phyloP scores from a whole-genome alignment of 345 rosid species.

The Hirschfeldia incana region DNA sequence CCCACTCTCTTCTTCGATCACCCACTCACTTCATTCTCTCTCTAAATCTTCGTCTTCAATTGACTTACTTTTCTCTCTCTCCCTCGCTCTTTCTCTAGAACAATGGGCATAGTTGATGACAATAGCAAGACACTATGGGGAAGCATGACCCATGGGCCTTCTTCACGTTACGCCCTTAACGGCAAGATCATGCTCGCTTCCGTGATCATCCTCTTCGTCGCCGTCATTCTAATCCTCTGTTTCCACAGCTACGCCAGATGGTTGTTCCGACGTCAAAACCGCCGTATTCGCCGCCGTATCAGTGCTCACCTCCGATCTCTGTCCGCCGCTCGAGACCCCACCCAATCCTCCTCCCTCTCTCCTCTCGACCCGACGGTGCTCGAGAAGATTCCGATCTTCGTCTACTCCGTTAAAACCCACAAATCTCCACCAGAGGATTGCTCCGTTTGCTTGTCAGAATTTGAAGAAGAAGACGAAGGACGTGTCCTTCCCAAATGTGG shows the following conservation, averaged over 20 bases:
- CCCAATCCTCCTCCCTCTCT: slow-evolving; percentile 28
- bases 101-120: slow-evolving; percentile 16
- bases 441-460: slow-evolving; percentile 77
- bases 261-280: slow-evolving; percentile 45
- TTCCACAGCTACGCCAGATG: slow-evolving; percentile 66
- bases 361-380: slow-evolving; percentile 57
- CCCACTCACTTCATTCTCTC: slow-evolving; percentile 18
- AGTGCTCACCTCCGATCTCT: slow-evolving; percentile 39
- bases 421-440: slow-evolving; percentile 45
- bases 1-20: slow-evolving; percentile 13
- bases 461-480: slow-evolving; percentile 65
- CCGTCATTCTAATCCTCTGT: slow-evolving; percentile 47
- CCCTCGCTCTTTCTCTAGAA: not conserved
- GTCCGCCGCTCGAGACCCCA: slow-evolving; percentile 29
- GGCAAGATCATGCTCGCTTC: slow-evolving; percentile 66
- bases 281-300: slow-evolving; percentile 46
- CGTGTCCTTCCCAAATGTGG: slow-evolving; percentile 69
- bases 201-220: slow-evolving; percentile 55
- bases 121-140: slow-evolving; percentile 22
- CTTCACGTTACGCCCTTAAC: slow-evolving; percentile 40
- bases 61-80: not conserved
- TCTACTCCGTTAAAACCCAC: slow-evolving; percentile 37
- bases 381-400: slow-evolving; percentile 57
- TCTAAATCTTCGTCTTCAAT: not conserved
- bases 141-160: slow-evolving; percentile 14